These are phyloP conservation scores for Diaporthe sp. DNA, from an alignment of 2,329 filamentous ascomycete genomes.

Conservation along the genomic window DNA sequence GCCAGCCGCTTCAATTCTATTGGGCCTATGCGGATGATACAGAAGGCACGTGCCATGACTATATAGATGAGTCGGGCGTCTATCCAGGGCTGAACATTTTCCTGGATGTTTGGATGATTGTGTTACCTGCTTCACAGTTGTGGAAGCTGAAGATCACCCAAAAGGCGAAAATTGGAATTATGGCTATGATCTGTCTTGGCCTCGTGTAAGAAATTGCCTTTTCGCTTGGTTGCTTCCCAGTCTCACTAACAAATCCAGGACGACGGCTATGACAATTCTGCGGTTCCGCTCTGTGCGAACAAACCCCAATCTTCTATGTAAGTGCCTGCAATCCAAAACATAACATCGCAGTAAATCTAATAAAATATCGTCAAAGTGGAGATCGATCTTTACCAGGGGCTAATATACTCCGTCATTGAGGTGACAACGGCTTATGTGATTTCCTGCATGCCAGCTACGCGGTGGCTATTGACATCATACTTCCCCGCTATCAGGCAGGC, in stretches of 20 bases:
- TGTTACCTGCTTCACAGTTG: neutral
- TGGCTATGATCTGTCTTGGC: conserved; percentile 9
- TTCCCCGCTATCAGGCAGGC: conserved; percentile 5
- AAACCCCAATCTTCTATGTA: neutral
- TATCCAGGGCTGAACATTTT: neutral
- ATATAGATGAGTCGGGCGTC: conserved; percentile 5
- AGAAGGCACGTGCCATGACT: neutral
- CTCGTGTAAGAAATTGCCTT: neutral
- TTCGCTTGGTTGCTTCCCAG: accelerated
- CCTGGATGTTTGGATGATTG: conserved; percentile 13
- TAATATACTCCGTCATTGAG: conserved; percentile 1
- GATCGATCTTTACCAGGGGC: neutral
- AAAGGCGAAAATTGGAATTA: neutral
- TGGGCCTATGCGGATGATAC: neutral
- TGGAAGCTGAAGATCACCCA: conserved; percentile 3
- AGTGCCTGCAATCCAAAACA: neutral
- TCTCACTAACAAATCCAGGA: neutral
- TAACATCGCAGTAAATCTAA: neutral
- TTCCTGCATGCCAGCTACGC: neutral
- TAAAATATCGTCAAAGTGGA: neutral
- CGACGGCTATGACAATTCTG: conserved; percentile 9
- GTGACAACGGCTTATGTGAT: conserved; percentile 8
- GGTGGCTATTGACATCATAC: neutral
- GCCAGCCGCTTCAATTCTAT: neutral
- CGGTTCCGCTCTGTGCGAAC: neutral